Evolutionary conservation across 1,139 yeast genomes (phyloP).

Genomic region (Hyphopichia fennica): DNA sequence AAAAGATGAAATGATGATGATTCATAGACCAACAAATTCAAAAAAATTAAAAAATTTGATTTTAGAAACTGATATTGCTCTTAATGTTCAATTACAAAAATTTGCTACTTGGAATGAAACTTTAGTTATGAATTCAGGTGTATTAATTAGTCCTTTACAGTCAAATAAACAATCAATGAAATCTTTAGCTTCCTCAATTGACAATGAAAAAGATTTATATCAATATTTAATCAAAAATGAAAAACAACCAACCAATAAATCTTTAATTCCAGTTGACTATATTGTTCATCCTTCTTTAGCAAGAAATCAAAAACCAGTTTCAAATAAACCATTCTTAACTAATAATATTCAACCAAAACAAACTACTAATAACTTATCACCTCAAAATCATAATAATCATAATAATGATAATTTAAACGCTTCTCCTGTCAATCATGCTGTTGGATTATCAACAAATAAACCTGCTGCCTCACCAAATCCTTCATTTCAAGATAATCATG

Average conservation of each 20-base stretch:
- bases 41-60: conserved; percentile 74
- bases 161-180: conserved; percentile 66
- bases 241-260: conserved; percentile 33
- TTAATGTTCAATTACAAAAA: conserved; percentile 84
- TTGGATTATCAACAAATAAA: not conserved
- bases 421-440: not conserved
- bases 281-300: conserved; percentile 72
- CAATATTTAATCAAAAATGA: conserved; percentile 58
- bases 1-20: conserved; percentile 69
- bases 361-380: conserved; percentile 6
- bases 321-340: conserved; percentile 40
- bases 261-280: conserved; percentile 69
- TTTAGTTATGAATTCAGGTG: conserved; percentile 79
- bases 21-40: conserved; percentile 77
- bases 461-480: conserved; percentile 5
- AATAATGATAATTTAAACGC: conserved; percentile 3
- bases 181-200: conserved; percentile 70
- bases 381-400: conserved; percentile 16
- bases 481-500: conserved; percentile 4
- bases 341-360: conserved; percentile 10
- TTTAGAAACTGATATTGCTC: conserved; percentile 83
- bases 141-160: conserved; percentile 69
- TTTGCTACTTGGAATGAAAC: conserved; percentile 88
- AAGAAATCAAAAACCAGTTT: conserved; percentile 18
- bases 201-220: conserved; percentile 80